Percentiles rank a stretch among this genome's conserved stretches.
phyloP scores from a whole-genome alignment of 2,329 filamentous ascomycete genomes.

The Ascochyta rabiei region DNA sequence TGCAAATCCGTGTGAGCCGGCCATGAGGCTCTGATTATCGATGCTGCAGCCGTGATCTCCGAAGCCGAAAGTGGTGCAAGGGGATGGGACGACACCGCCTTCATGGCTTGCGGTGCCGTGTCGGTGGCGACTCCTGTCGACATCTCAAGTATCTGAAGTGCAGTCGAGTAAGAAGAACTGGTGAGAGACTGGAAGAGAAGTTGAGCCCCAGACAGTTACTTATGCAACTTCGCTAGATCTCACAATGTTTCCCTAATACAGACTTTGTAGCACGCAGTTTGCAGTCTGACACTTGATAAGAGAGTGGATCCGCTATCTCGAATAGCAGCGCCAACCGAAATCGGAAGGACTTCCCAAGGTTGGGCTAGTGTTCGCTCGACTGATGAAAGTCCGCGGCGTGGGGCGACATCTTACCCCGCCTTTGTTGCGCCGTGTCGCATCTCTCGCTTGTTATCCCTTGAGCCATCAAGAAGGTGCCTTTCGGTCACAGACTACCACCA shows the following conservation, averaged over 20 bases:
- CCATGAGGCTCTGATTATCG: conserved; percentile 61
- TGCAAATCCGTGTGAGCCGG: conserved; percentile 62
- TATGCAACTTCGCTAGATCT: conserved; percentile 11
- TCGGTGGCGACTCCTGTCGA: conserved; percentile 38
- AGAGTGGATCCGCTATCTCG: conserved; percentile 14
- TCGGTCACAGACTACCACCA: not conserved
- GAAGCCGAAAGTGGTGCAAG: conserved; percentile 63
- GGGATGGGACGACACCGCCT: conserved; percentile 55
- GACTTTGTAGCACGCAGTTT: not conserved
- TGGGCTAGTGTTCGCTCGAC: conserved; percentile 23
- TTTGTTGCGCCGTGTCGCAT: not conserved
- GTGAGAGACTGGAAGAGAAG: not conserved
- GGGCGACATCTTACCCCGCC: conserved; percentile 16
- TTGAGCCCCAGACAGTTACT: not conserved
- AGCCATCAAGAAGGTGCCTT: not conserved
- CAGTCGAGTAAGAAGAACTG: not conserved
- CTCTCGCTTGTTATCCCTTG: not conserved
- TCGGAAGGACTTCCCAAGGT: conserved; percentile 36
- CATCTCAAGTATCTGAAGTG: conserved; percentile 26
- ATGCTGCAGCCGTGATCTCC: conserved; percentile 61
- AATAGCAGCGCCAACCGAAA: conserved; percentile 7
- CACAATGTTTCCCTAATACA: conserved; percentile 12
- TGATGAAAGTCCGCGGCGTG: conserved; percentile 9
- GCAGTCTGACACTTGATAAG: conserved; percentile 13
- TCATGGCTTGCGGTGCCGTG: conserved; percentile 26